Percentiles rank a stretch among this genome's conserved stretches.
Conservation (phyloP, 2,329 filamentous ascomycete genomes). For the Chaetomiaceae sp. region DNA sequence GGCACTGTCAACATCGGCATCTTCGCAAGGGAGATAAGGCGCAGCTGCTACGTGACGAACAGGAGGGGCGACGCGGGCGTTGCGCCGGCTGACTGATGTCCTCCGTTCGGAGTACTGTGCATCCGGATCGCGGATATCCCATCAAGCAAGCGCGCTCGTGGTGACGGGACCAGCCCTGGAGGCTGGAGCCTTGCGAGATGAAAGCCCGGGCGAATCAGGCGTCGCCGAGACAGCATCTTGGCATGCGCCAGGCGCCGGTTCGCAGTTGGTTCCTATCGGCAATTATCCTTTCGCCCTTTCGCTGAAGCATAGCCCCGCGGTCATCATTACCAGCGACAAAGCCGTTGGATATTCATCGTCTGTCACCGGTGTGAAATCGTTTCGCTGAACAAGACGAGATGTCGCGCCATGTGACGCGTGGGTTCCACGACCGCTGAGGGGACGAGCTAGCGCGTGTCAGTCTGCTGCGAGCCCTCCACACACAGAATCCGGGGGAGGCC, state of each 20-base stretch:
- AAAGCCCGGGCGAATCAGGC: not conserved
- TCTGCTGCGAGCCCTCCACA: too few species aligned
- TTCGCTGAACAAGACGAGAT: conserved; percentile 3
- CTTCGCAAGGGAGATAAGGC: not conserved
- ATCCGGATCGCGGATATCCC: too few species aligned
- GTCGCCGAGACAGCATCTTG: not conserved
- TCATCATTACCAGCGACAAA: too few species aligned
- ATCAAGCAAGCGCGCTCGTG: not conserved
- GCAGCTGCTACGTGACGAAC: too few species aligned
- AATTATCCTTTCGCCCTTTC: not conserved
- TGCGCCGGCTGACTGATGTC: not conserved
- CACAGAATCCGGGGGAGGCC: conserved; percentile 26
- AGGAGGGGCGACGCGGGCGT: too few species aligned
- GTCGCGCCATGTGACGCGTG: conserved; percentile 30
- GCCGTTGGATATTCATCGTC: too few species aligned
- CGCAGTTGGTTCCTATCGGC: not conserved
- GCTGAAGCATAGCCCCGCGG: too few species aligned
- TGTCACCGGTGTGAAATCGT: not conserved
- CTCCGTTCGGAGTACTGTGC: not conserved
- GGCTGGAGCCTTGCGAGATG: too few species aligned
- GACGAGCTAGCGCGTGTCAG: conserved; percentile 15
- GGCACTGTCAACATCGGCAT: not conserved
- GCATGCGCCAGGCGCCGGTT: too few species aligned
- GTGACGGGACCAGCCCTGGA: not conserved
- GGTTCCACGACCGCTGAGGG: conserved; percentile 11